Evolutionary conservation across 148 eudicot species (phyloP).

Genomic region (Fagopyrum tataricum): DNA sequence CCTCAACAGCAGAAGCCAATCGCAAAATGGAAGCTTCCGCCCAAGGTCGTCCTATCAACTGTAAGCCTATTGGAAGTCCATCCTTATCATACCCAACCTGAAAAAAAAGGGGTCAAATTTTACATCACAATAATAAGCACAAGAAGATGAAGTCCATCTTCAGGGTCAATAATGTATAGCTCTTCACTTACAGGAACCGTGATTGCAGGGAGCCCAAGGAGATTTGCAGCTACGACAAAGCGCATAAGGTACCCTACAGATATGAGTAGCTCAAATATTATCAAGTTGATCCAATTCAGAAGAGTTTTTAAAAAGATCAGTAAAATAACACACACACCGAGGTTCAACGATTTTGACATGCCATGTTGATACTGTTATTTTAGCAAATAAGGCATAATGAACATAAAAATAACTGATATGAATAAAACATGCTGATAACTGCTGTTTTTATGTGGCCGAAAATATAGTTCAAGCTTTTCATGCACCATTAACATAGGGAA

Average conservation of each 20-base stretch:
- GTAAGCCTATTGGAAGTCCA: conserved; percentile 95
- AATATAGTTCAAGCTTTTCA: too few species aligned
- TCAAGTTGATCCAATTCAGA: background rate
- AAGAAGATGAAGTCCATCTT: background rate
- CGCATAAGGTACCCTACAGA: conserved; percentile 83
- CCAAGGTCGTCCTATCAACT: conserved; percentile 92
- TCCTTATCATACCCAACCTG: conserved; percentile 94
- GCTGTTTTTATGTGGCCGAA: too few species aligned
- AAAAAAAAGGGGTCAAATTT: background rate
- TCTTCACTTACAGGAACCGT: conserved; percentile 64
- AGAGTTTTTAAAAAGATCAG: background rate
- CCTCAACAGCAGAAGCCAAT: conserved; percentile 81
- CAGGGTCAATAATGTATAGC: background rate
- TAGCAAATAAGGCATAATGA: too few species aligned
- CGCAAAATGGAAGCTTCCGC: conserved; percentile 81
- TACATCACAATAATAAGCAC: background rate
- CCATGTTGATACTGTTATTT: too few species aligned
- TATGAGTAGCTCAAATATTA: background rate
- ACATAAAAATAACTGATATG: too few species aligned
- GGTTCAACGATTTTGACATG: too few species aligned
- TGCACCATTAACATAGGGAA: too few species aligned
- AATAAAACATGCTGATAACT: too few species aligned
- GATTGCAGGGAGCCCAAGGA: conserved; percentile 94
- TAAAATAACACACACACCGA: background rate
- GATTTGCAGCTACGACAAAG: conserved; percentile 66